Conservation (phyloP, 2,329 filamentous ascomycete species). For the Leptographium radiaticola region DNA sequence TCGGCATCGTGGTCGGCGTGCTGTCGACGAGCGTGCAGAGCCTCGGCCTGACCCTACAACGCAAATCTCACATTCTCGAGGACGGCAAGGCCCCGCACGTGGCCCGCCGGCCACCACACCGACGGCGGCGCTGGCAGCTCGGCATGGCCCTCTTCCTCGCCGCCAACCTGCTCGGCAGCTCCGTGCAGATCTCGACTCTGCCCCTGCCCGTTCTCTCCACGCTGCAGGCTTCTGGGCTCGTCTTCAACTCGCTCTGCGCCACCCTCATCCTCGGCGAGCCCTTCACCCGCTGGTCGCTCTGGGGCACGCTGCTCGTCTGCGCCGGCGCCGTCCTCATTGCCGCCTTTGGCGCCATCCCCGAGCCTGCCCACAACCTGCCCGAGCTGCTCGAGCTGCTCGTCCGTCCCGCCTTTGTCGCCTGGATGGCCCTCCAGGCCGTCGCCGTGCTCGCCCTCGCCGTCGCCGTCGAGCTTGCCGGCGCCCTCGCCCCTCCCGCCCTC, state of each 20-base stretch:
- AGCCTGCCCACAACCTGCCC: conserved; percentile 75
- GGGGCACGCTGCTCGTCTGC: conserved; percentile 80
- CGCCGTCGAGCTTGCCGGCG: conserved; percentile 43
- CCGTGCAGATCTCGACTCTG: conserved; percentile 92
- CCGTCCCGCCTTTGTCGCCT: conserved; percentile 64
- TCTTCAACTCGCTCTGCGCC: conserved; percentile 98
- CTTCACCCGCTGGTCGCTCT: conserved; percentile 86
- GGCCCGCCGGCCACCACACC: conserved; percentile 73
- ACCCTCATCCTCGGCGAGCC: conserved; percentile 85
- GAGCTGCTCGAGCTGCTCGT: conserved; percentile 69
- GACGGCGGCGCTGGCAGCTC: conserved; percentile 84
- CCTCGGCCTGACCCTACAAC: conserved; percentile 85
- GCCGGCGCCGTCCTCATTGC: conserved; percentile 83
- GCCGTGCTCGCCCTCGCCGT: conserved; percentile 58
- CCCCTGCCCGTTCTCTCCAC: conserved; percentile 91
- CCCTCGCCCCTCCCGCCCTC: conserved; percentile 17
- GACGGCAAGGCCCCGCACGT: conserved; percentile 79
- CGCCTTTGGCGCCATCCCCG: conserved; percentile 84
- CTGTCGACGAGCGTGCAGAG: conserved; percentile 91
- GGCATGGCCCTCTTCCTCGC: conserved; percentile 97
- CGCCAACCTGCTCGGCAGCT: conserved; percentile 87
- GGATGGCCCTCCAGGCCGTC: conserved; percentile 73
- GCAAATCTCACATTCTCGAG: conserved; percentile 95
- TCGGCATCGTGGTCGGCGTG: conserved; percentile 87
- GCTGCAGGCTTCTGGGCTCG: conserved; percentile 84